Conservation (phyloP, 371 early-diverging fungal species). For the Spiromyces aspiralis region DNA sequence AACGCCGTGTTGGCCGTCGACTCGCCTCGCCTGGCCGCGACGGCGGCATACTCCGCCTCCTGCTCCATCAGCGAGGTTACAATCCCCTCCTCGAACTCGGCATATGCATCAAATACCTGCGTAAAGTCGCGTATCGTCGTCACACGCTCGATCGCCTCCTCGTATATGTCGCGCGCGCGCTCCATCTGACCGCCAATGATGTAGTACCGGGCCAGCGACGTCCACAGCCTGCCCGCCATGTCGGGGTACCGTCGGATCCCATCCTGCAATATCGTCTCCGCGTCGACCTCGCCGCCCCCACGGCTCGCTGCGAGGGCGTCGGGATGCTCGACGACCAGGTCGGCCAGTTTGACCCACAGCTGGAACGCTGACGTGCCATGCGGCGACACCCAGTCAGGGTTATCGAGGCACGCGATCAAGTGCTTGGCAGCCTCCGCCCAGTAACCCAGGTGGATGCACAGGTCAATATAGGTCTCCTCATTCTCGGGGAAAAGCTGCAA, state of each 20-base stretch:
- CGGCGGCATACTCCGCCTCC: constrained; percentile 33
- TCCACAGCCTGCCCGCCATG: constrained; percentile 78
- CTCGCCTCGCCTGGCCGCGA: too few relatives aligned
- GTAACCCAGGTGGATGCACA: constrained; percentile 43
- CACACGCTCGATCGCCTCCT: constrained; percentile 74
- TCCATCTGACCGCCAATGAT: constrained; percentile 63
- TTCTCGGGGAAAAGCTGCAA: constrained; percentile 58
- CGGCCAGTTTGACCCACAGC: constrained; percentile 77
- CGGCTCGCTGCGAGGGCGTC: constrained; percentile 30
- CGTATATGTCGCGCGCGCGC: constrained; percentile 79
- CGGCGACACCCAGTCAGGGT: constrained; percentile 45
- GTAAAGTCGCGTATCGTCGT: constrained; percentile 88
- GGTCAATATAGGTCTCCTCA: constrained; percentile 55
- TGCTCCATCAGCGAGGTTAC: constrained; percentile 63
- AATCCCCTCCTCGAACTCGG: constrained; percentile 73
- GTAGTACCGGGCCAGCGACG: constrained; percentile 69
- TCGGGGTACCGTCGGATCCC: constrained; percentile 74
- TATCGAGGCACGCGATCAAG: constrained; percentile 54
- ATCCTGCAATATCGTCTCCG: constrained; percentile 70
- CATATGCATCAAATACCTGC: constrained; percentile 89
- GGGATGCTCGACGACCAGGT: constrained; percentile 63
- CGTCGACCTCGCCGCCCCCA: constrained; percentile 6
- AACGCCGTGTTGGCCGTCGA: neutral
- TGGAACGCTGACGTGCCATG: constrained; percentile 63
- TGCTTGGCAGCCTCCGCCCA: constrained; percentile 77